Percentiles rank a stretch among this genome's conserved stretches.
Evolutionary conservation across 192 early-diverging fungal species (phyloP).

Genomic region (Diversispora epigaea): DNA sequence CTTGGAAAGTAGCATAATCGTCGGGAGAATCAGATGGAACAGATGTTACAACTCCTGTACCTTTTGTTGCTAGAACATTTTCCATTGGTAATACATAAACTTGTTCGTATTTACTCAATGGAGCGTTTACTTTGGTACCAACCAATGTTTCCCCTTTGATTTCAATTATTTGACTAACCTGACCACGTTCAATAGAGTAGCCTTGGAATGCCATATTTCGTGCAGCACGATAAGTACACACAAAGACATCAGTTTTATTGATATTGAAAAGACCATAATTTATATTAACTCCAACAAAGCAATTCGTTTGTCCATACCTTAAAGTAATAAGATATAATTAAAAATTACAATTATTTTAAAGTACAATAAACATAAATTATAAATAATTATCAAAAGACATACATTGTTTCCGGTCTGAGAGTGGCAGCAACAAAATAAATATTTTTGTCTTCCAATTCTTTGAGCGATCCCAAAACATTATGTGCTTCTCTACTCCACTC

Average conservation of each 20-base stretch:
- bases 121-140: conserved; percentile 88
- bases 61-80: conserved; percentile 90
- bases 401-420: conserved; percentile 97
- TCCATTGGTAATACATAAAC: conserved; percentile 98
- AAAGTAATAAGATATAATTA: neutral
- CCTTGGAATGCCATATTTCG: conserved; percentile 97
- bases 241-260: conserved; percentile 76
- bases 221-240: conserved; percentile 90
- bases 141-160: conserved; percentile 78
- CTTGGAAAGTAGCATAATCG: conserved; percentile 88
- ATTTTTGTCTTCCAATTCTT: conserved; percentile 68
- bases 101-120: conserved; percentile 70
- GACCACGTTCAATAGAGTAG: conserved; percentile 69
- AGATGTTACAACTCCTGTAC: conserved; percentile 98
- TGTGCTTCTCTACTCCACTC: conserved; percentile 57
- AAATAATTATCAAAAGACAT: neutral
- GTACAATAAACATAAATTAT: neutral
- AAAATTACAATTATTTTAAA: neutral
- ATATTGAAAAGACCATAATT: conserved; percentile 88
- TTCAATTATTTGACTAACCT: conserved; percentile 67
- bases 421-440: conserved; percentile 94
- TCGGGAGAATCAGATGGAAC: conserved; percentile 99
- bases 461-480: conserved; percentile 44
- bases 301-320: conserved; percentile 96
- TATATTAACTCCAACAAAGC: conserved; percentile 90